Percentiles rank a stretch among this genome's conserved stretches.
Evolutionary conservation across 2,329 filamentous ascomycete genomes (phyloP).

Genomic region (Penicillium sp.): DNA sequence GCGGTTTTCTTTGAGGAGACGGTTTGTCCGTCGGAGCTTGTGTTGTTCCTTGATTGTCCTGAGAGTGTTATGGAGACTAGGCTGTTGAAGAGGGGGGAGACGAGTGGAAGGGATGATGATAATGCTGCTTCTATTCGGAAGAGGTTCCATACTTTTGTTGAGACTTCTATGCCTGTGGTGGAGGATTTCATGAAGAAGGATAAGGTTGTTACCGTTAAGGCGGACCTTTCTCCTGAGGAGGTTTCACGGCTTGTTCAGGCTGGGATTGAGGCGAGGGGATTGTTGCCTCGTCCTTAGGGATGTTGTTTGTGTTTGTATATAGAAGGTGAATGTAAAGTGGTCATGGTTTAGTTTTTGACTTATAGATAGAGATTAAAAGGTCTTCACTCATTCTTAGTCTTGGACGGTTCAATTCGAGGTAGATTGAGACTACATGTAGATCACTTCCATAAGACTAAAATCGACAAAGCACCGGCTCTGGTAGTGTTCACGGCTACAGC

Average conservation of each 20-base stretch:
- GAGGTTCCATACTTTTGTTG: slow-evolving; percentile 87
- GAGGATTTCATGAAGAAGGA: slow-evolving; percentile 73
- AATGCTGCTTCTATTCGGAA: slow-evolving; percentile 95
- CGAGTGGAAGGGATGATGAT: slow-evolving; percentile 84
- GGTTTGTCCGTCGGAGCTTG: slow-evolving; percentile 78
- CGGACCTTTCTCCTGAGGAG: slow-evolving; percentile 63
- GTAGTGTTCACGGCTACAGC: no score
- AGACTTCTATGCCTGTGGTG: slow-evolving; percentile 97
- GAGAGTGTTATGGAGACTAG: slow-evolving; percentile 83
- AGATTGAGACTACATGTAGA: no score
- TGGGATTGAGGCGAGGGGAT: slow-evolving; percentile 46
- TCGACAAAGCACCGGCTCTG: no score
- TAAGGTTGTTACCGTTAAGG: slow-evolving; percentile 75
- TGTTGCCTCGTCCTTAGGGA: slow-evolving; percentile 22
- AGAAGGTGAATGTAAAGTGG: not conserved
- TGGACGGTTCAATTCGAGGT: no score
- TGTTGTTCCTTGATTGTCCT: slow-evolving; percentile 90
- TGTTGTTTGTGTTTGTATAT: slow-evolving; percentile 10
- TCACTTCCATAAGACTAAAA: no score
- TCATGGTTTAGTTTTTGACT: not conserved
- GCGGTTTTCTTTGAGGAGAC: slow-evolving; percentile 87
- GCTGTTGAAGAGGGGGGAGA: slow-evolving; percentile 85
- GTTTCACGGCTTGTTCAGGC: slow-evolving; percentile 56
- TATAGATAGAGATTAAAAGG: slow-evolving; percentile 4
- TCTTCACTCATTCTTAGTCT: no score